A percentile compares a stretch with the other conserved stretches of the same genome.
Evolutionary conservation across 768 basidiomycete genomes (phyloP).

Genomic region (Leccinellum rugosiceps): DNA sequence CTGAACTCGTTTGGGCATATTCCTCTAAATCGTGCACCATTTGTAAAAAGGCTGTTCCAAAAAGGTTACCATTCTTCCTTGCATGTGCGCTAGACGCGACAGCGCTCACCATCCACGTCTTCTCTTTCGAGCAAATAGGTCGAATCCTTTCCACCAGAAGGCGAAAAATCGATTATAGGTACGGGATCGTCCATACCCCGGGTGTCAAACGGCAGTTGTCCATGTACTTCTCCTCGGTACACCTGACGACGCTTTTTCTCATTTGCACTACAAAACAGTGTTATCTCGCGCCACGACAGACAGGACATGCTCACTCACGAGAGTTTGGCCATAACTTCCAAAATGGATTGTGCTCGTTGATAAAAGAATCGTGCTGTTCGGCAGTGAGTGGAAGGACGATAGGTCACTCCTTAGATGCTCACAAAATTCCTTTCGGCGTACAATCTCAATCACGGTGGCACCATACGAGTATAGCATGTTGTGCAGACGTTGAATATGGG

Average conservation of each 20-base stretch:
- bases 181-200: conserved; percentile 78
- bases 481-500: conserved; percentile 88
- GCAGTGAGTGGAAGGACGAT: conserved; percentile 2
- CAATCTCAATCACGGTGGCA: conserved; percentile 86
- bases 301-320: conserved; percentile 51
- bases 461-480: conserved; percentile 91
- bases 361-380: conserved; percentile 71
- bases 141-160: conserved; percentile 58
- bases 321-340: conserved; percentile 85
- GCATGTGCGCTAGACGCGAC: conserved; percentile 36
- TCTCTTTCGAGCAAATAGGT: conserved; percentile 64
- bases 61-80: conserved; percentile 3
- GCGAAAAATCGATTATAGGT: conserved; percentile 76
- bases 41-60: conserved; percentile 50
- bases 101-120: conserved; percentile 65
- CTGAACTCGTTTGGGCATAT: conserved; percentile 44
- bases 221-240: conserved; percentile 82
- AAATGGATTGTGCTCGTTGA: conserved; percentile 73
- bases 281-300: conserved; percentile 4
- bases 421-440: conserved; percentile 89
- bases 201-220: conserved; percentile 84
- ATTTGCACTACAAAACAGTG: conserved; percentile 44
- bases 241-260: conserved; percentile 82
- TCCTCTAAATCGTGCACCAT: conserved; percentile 65
- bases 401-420: conserved; percentile 24